Evolutionary conservation across 495 filamentous ascomycete genomes (phyloP).

Genomic region (Lineolata rhizophorae): DNA sequence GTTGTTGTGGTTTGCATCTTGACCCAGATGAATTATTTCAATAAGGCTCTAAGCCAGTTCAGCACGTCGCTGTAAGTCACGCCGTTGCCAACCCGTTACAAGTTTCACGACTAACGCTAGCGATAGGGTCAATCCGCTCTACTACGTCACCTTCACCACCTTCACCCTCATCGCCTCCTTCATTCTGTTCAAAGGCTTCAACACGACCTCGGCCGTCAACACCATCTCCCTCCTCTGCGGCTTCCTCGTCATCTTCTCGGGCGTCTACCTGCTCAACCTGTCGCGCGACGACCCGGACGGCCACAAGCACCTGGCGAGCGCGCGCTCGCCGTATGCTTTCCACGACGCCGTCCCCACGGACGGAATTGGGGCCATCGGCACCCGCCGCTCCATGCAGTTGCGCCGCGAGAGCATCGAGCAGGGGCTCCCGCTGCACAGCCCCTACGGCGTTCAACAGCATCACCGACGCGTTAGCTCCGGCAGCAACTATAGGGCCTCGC

Average conservation of each 20-base stretch:
- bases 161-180: conserved; percentile 87
- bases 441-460: conserved; percentile 24
- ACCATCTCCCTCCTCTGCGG: conserved; percentile 83
- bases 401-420: conserved; percentile 38
- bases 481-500: conserved; percentile 1
- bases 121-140: conserved; percentile 93
- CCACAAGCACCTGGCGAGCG: conserved; percentile 30
- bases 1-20: conserved; percentile 81
- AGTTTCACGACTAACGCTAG: conserved; percentile 1
- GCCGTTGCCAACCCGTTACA: background rate
- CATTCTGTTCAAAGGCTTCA: conserved; percentile 94
- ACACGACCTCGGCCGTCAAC: conserved; percentile 81
- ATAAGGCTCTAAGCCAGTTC: conserved; percentile 94
- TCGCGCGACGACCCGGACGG: conserved; percentile 81
- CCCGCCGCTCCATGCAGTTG: conserved; percentile 79
- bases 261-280: conserved; percentile 91
- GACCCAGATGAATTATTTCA: conserved; percentile 99
- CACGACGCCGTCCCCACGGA: conserved; percentile 73
- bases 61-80: conserved; percentile 74
- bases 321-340: conserved; percentile 22
- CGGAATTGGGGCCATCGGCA: conserved; percentile 68
- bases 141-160: conserved; percentile 99
- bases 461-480: conserved; percentile 1
- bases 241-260: conserved; percentile 91
- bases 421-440: conserved; percentile 26